phyloP scores from a whole-genome alignment of 208 protist species.

The Herpetomonas samuelpessoai region DNA sequence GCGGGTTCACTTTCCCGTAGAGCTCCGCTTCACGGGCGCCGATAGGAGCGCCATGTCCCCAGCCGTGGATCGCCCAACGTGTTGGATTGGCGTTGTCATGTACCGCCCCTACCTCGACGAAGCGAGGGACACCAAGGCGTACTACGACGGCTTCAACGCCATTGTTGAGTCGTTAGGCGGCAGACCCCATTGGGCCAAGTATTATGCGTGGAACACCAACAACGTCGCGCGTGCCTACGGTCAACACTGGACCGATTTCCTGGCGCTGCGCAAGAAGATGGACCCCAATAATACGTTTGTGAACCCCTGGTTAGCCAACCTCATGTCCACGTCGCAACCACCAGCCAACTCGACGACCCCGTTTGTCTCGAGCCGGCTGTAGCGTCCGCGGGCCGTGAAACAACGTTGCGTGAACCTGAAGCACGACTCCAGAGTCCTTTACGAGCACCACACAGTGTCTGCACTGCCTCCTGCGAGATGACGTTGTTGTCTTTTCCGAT shows the following conservation, averaged over 20 bases:
- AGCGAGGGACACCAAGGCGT: conserved; percentile 54
- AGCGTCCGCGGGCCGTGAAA: too few species aligned
- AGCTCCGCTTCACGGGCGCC: conserved; percentile 66
- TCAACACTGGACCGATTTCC: conserved; percentile 54
- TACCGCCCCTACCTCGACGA: conserved; percentile 53
- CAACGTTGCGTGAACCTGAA: too few species aligned
- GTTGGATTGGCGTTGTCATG: conserved; percentile 88
- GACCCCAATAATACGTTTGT: conserved; percentile 64
- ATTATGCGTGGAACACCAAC: conserved; percentile 50
- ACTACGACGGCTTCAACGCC: conserved; percentile 57
- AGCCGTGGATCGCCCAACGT: conserved; percentile 47
- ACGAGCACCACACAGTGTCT: too few species aligned
- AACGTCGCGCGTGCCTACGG: conserved; percentile 48
- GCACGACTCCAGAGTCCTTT: too few species aligned
- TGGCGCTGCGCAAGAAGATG: conserved; percentile 40
- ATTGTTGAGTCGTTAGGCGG: conserved; percentile 66
- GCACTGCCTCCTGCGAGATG: too few species aligned
- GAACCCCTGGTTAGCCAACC: conserved; percentile 63
- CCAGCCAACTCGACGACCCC: conserved; percentile 38
- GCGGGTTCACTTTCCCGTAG: conserved; percentile 80
- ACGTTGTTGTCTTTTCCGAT: too few species aligned
- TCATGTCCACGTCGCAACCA: conserved; percentile 30
- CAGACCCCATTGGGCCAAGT: conserved; percentile 82
- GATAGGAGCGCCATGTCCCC: conserved; percentile 65
- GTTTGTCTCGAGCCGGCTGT: too few species aligned